These are phyloP conservation scores for Penicillium crystallinum DNA, from an alignment of 495 filamentous ascomycete genomes.

Conservation along the genomic window DNA sequence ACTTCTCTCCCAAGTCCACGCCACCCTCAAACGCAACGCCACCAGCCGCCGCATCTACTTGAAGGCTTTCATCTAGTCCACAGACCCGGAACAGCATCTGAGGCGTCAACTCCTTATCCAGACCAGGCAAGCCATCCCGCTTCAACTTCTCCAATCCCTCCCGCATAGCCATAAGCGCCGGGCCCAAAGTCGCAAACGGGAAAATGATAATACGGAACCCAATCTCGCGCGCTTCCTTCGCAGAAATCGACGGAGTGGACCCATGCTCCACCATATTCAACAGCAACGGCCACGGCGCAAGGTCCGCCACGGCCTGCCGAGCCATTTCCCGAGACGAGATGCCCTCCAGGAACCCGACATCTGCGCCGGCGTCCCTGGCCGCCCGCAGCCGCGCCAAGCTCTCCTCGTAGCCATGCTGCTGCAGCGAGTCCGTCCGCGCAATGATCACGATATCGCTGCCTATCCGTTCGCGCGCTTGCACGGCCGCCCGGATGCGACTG, in stretches of 20 bases:
- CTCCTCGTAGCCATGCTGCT: slow-evolving; percentile 57
- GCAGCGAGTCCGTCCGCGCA: slow-evolving; percentile 63
- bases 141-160: slow-evolving; percentile 47
- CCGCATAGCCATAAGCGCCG: slow-evolving; percentile 48
- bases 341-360: slow-evolving; percentile 57
- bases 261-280: slow-evolving; percentile 65
- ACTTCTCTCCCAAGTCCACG: slow-evolving; percentile 26
- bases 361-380: slow-evolving; percentile 54
- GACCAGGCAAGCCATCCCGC: slow-evolving; percentile 41
- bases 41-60: slow-evolving; percentile 53
- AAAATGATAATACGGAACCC: slow-evolving; percentile 64
- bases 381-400: slow-evolving; percentile 50
- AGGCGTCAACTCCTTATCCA: slow-evolving; percentile 44
- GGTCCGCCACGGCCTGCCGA: slow-evolving; percentile 37
- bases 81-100: slow-evolving; percentile 54
- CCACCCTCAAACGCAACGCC: slow-evolving; percentile 45
- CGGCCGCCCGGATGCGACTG: slow-evolving; percentile 54
- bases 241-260: slow-evolving; percentile 53
- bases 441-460: slow-evolving; percentile 62
- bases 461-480: slow-evolving; percentile 44
- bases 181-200: slow-evolving; percentile 49
- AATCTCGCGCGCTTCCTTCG: slow-evolving; percentile 52
- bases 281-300: slow-evolving; percentile 56
- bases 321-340: slow-evolving; percentile 37
- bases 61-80: slow-evolving; percentile 53